These are phyloP conservation scores for Blastomyces silverae DNA, from an alignment of 2,329 filamentous ascomycete species.

Conservation along the genomic window DNA sequence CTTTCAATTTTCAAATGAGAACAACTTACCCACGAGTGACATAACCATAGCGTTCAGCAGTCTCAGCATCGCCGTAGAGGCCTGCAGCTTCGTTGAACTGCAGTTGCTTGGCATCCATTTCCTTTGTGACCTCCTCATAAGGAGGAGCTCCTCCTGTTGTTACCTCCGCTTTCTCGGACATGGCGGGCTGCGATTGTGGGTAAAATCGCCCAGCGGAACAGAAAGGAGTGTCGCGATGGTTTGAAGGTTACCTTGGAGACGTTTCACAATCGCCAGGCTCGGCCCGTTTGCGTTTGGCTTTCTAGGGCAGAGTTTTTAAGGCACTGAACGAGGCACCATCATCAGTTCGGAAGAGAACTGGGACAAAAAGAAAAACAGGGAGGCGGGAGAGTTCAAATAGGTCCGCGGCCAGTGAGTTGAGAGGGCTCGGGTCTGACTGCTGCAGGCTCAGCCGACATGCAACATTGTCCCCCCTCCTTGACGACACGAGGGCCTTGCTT, in stretches of 20 bases:
- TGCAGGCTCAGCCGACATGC: constrained; percentile 4
- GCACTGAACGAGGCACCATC: neutral
- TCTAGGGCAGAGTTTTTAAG: neutral
- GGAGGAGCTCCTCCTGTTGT: neutral
- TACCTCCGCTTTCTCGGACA: constrained; percentile 8
- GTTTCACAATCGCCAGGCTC: neutral
- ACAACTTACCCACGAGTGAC: constrained; percentile 44
- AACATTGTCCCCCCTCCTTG: constrained; percentile 4
- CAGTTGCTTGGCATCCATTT: constrained; percentile 27
- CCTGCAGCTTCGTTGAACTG: constrained; percentile 46
- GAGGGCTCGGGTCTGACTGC: neutral
- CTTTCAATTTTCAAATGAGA: constrained; percentile 16
- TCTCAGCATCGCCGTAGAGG: constrained; percentile 47
- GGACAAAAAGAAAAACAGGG: neutral
- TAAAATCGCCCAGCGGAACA: constrained; percentile 3
- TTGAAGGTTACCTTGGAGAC: neutral
- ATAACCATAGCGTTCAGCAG: constrained; percentile 48
- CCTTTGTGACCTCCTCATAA: constrained; percentile 21
- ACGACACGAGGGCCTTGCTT: constrained; percentile 4
- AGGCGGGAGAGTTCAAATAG: constrained; percentile 7
- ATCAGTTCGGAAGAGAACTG: neutral
- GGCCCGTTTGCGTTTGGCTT: constrained; percentile 5
- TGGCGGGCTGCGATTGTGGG: constrained; percentile 5
- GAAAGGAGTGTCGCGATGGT: neutral
- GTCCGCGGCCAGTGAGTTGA: neutral